These are phyloP conservation scores for Leishmania lainsoni DNA, from an alignment of 208 protist species.

Conservation along the genomic window DNA sequence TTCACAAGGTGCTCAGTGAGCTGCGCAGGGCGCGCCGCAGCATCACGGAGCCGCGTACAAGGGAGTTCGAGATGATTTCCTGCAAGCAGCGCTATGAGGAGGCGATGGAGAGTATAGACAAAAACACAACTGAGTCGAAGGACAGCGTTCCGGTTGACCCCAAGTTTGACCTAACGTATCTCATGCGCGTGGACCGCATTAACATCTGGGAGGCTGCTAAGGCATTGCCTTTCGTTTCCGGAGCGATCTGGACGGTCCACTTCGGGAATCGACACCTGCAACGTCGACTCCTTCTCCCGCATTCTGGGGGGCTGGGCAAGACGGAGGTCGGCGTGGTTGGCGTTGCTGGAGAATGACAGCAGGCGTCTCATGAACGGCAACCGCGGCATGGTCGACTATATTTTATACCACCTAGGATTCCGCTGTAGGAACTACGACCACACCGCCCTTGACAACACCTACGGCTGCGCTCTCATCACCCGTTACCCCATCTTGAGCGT, in stretches of 20 bases:
- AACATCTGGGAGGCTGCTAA: constrained; percentile 68
- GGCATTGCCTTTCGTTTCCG: constrained; percentile 74
- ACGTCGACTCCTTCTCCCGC: constrained; percentile 69
- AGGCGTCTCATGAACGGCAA: constrained; percentile 79
- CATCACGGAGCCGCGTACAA: constrained; percentile 47
- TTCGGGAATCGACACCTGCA: constrained; percentile 76
- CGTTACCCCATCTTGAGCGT: constrained; percentile 70
- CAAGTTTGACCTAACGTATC: constrained; percentile 21
- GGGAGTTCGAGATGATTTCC: constrained; percentile 40
- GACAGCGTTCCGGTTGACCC: constrained; percentile 19
- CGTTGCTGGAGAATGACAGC: constrained; percentile 71
- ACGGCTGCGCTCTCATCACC: constrained; percentile 78
- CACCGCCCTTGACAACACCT: constrained; percentile 78
- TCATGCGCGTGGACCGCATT: constrained; percentile 29
- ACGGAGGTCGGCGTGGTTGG: constrained; percentile 65
- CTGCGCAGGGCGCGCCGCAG: constrained; percentile 46
- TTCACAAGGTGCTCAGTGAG: constrained; percentile 60
- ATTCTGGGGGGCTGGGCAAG: constrained; percentile 44
- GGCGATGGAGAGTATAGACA: constrained; percentile 37
- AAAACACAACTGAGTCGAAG: constrained; percentile 41
- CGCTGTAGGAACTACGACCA: constrained; percentile 80
- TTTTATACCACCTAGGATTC: constrained; percentile 78
- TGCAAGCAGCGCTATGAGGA: constrained; percentile 41
- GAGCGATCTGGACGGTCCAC: constrained; percentile 85
- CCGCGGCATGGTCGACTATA: constrained; percentile 75